phyloP scores from a whole-genome alignment of 345 rosid species.

The Eucalyptus shirleyi region DNA sequence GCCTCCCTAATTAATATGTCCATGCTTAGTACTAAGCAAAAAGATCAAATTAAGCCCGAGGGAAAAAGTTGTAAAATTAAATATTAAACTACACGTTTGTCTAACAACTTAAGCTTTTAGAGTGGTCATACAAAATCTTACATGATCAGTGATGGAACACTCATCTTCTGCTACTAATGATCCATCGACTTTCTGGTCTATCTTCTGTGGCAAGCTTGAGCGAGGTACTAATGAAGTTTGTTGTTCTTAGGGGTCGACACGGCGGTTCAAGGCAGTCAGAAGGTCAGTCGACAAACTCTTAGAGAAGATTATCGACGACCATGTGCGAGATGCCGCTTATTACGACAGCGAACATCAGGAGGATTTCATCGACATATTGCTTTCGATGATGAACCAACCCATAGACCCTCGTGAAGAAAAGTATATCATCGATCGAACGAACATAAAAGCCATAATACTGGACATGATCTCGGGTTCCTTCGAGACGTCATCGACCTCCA shows the following conservation, averaged over 20 bases:
- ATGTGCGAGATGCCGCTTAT: background rate
- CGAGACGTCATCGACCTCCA: conserved; percentile 1
- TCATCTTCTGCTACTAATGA: no score
- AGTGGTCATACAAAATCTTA: no score
- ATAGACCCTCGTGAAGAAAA: background rate
- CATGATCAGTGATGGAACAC: no score
- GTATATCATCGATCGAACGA: background rate
- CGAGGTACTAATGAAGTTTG: background rate
- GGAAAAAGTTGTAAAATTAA: no score
- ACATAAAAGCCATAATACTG: conserved; percentile 6
- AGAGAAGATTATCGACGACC: background rate
- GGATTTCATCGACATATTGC: background rate
- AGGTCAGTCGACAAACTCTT: background rate
- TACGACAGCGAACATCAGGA: background rate
- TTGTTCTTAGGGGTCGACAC: background rate
- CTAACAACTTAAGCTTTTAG: no score
- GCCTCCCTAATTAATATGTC: no score
- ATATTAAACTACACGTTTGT: no score
- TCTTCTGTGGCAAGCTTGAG: background rate
- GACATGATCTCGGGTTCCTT: conserved; percentile 8
- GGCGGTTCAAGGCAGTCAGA: background rate
- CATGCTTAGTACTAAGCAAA: no score
- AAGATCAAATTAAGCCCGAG: no score
- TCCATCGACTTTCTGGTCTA: background rate
- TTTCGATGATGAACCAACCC: background rate